These are phyloP conservation scores for Boletellus sp. DNA, from an alignment of 1,284 basidiomycete genomes.

Conservation along the genomic window DNA sequence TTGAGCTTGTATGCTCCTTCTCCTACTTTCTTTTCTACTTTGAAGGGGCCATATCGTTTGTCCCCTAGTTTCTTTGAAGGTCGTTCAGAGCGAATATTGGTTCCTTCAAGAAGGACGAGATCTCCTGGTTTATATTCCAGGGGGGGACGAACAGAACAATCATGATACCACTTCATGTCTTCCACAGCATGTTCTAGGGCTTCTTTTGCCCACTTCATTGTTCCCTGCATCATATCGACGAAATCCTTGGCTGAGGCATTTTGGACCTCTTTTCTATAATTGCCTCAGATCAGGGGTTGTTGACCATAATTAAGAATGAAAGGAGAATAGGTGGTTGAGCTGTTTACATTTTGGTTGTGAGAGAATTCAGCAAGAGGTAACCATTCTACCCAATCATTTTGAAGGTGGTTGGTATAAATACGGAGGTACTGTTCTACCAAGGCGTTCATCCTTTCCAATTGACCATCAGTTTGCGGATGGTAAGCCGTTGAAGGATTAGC, in stretches of 20 bases:
- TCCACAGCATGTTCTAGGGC: not conserved
- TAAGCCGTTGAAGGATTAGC: not conserved
- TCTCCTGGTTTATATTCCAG: not conserved
- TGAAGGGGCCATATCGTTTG: not conserved
- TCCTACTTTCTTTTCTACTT: not conserved
- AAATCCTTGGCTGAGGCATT: not conserved
- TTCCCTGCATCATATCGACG: not conserved
- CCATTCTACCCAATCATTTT: not conserved
- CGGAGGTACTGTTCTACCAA: not conserved
- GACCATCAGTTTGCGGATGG: not conserved
- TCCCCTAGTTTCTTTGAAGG: not conserved
- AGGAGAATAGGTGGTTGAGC: not conserved
- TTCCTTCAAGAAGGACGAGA: not conserved
- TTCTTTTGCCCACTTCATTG: accelerated
- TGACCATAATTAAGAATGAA: not conserved
- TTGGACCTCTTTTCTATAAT: too few species aligned
- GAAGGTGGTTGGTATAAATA: not conserved
- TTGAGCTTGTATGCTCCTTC: not conserved
- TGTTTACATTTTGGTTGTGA: not conserved
- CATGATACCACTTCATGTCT: not conserved
- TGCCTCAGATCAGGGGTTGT: not conserved
- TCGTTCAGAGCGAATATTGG: not conserved
- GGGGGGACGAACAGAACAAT: not conserved
- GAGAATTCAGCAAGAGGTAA: not conserved
- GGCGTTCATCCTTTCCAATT: not conserved